Percentiles rank a stretch among this genome's conserved stretches.
phyloP scores from a whole-genome alignment of 2,329 filamentous ascomycete genomes.

The Didymella lethalis region DNA sequence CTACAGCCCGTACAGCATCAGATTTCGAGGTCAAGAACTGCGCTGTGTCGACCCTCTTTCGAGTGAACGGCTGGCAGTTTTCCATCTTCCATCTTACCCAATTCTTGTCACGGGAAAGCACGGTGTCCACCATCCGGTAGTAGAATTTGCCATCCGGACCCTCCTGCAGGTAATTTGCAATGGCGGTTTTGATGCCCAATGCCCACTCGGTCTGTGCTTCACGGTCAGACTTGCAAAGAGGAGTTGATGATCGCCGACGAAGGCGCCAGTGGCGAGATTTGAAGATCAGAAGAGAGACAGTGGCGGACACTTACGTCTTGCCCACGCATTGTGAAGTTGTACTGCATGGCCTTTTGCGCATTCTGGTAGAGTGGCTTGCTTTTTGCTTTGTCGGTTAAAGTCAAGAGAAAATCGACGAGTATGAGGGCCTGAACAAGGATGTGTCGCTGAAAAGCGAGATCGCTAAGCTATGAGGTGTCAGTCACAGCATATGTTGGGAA shows the following conservation, averaged over 20 bases:
- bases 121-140: conserved; percentile 94
- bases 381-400: conserved; percentile 82
- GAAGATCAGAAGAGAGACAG: conserved; percentile 25
- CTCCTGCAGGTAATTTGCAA: conserved; percentile 82
- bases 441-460: conserved; percentile 91
- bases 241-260: conserved; percentile 34
- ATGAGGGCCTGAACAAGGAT: conserved; percentile 96
- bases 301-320: conserved; percentile 73
- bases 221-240: conserved; percentile 43
- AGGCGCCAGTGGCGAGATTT: conserved; percentile 25
- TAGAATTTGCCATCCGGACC: conserved; percentile 90
- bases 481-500: conserved; percentile 34
- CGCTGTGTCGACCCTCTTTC: conserved; percentile 71
- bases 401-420: conserved; percentile 93
- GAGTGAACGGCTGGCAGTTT: conserved; percentile 86
- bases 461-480: conserved; percentile 72
- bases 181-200: conserved; percentile 75
- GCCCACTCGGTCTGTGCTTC: conserved; percentile 79
- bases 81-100: conserved; percentile 99
- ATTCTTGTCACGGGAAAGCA: conserved; percentile 94
- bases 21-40: conserved; percentile 75
- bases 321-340: conserved; percentile 76
- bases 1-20: conserved; percentile 70
- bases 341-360: conserved; percentile 88
- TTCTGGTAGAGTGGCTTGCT: conserved; percentile 74